These are phyloP conservation scores for Talaromyces trachyspermus DNA, from an alignment of 495 filamentous ascomycete genomes.

Conservation along the genomic window DNA sequence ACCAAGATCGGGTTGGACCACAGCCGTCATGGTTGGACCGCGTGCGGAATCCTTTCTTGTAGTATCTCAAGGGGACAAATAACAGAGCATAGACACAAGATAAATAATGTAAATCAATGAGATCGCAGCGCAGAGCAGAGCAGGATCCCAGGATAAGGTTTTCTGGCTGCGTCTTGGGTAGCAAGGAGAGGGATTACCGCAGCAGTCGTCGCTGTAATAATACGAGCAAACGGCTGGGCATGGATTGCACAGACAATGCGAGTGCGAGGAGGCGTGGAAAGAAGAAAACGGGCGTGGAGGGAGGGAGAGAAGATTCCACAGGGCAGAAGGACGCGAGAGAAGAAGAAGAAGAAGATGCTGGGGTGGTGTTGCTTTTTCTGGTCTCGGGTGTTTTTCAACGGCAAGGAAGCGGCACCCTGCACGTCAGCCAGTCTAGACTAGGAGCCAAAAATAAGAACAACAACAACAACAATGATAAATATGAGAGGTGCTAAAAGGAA, in stretches of 20 bases:
- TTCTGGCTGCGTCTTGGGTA: conserved; percentile 6
- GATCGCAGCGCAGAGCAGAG: conserved; percentile 9
- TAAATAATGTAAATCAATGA: conserved; percentile 15
- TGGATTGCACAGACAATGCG: neutral
- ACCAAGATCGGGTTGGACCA: conserved; percentile 41
- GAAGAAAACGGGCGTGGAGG: neutral
- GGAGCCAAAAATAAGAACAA: no score
- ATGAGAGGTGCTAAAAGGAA: no score
- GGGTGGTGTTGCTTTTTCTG: no score
- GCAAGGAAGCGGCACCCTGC: no score
- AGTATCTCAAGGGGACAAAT: neutral
- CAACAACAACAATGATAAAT: no score
- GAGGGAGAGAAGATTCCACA: conserved; percentile 6
- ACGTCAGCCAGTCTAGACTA: no score
- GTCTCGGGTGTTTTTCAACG: no score
- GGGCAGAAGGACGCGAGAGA: no score
- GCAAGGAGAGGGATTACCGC: conserved; percentile 2
- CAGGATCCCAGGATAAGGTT: conserved; percentile 5
- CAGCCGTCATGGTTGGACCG: conserved; percentile 34
- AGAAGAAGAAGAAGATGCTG: no score
- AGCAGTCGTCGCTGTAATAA: neutral
- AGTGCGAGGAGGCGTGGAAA: neutral
- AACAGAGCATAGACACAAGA: conserved; percentile 1
- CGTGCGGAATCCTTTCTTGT: no score
- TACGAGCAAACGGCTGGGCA: neutral